phyloP scores from a whole-genome alignment of 805 yeast genomes.

The Barnettozyma botsteinii region DNA sequence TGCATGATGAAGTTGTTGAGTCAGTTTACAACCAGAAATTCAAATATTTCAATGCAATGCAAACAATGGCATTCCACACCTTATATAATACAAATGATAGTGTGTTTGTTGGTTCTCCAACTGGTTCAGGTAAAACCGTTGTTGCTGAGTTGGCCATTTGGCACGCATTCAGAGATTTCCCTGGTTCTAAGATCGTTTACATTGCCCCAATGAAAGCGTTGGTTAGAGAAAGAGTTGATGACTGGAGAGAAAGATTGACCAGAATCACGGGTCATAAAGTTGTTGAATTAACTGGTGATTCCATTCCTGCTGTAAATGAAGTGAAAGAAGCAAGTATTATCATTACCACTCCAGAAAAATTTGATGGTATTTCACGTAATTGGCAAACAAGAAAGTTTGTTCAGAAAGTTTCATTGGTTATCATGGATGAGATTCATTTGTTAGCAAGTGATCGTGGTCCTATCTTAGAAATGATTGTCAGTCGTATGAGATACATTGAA shows the following conservation, averaged over 20 bases:
- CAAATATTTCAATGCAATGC: conserved; percentile 95
- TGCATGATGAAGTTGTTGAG: conserved; percentile 64
- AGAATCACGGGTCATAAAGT: conserved; percentile 86
- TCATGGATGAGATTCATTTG: conserved; percentile 95
- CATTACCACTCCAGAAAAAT: conserved; percentile 92
- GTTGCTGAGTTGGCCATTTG: conserved; percentile 96
- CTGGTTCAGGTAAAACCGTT: conserved; percentile 97
- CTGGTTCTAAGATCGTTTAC: conserved; percentile 85
- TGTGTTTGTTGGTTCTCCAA: conserved; percentile 94
- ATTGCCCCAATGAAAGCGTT: conserved; percentile 92
- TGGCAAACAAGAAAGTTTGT: conserved; percentile 83
- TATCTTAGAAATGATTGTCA: conserved; percentile 90
- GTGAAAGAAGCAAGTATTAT: conserved; percentile 77
- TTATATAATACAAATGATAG: conserved; percentile 73
- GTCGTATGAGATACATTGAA: conserved; percentile 89
- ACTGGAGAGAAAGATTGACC: conserved; percentile 68
- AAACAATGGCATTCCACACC: conserved; percentile 92
- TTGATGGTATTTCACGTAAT: conserved; percentile 97
- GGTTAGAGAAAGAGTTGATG: conserved; percentile 95
- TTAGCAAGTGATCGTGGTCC: conserved; percentile 98
- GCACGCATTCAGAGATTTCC: conserved; percentile 85
- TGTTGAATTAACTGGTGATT: conserved; percentile 88
- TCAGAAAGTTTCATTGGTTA: conserved; percentile 75
- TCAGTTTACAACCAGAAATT: conserved; percentile 61
- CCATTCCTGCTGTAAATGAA: conserved; percentile 80